phyloP scores from a whole-genome alignment of 352 stramenopile genomes.

The Peronospora destructor region DNA sequence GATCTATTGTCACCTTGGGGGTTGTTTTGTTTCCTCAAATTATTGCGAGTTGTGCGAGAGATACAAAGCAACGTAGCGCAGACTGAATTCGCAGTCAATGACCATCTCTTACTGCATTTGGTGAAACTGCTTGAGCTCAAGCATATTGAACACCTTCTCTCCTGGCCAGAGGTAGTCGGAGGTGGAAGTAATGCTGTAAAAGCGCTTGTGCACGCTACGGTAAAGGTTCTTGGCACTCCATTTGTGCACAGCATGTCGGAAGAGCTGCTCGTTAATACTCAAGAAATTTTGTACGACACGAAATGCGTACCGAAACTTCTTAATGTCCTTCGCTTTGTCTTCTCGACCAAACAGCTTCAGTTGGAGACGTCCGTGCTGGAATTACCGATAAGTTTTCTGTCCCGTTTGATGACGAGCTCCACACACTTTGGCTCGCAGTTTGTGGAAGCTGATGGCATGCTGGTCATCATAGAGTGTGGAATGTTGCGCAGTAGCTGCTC shows the following conservation, averaged over 20 bases:
- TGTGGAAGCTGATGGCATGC: constrained; percentile 56
- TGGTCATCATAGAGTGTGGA: constrained; percentile 60
- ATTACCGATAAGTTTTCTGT: constrained; percentile 77
- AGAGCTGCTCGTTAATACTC: constrained; percentile 54
- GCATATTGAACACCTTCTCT: constrained; percentile 60
- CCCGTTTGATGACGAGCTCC: constrained; percentile 76
- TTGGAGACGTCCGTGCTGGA: constrained; percentile 55
- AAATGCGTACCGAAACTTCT: constrained; percentile 63
- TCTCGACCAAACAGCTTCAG: constrained; percentile 42
- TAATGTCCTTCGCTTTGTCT: constrained; percentile 54
- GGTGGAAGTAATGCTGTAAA: constrained; percentile 79
- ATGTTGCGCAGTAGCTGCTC: constrained; percentile 43
- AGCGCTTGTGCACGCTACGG: constrained; percentile 73
- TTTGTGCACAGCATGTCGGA: constrained; percentile 66
- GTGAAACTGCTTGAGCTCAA: constrained; percentile 47
- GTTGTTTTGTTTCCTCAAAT: constrained; percentile 78
- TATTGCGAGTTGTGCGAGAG: constrained; percentile 68
- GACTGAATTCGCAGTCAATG: constrained; percentile 47
- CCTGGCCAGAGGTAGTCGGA: constrained; percentile 70
- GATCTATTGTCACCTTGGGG: constrained; percentile 78
- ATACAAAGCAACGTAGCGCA: constrained; percentile 39
- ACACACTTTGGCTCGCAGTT: constrained; percentile 79
- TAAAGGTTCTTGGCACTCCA: constrained; percentile 77
- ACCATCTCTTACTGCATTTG: constrained; percentile 48
- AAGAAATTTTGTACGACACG: constrained; percentile 67